A percentile compares a stretch with the other conserved stretches of the same genome.
phyloP scores from a whole-genome alignment of 1,284 basidiomycete genomes.

The Microbotryum saponariae region DNA sequence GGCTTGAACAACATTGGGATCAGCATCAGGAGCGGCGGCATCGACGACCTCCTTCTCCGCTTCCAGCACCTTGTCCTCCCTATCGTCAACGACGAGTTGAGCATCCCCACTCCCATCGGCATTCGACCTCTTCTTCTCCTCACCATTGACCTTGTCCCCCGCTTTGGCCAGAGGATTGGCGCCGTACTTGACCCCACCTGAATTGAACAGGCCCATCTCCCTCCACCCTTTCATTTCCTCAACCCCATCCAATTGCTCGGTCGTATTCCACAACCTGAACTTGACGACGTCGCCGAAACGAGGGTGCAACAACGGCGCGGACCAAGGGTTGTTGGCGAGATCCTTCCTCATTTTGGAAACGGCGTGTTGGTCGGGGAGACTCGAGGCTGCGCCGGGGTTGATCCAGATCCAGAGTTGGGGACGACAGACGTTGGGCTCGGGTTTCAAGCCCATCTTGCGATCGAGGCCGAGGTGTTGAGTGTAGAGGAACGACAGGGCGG shows the following conservation, averaged over 20 bases:
- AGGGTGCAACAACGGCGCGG: slow-evolving; percentile 70
- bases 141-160: background rate
- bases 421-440: slow-evolving; percentile 48
- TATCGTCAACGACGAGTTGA: background rate
- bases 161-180: background rate
- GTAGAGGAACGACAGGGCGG: slow-evolving; percentile 67
- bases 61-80: background rate
- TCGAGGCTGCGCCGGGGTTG: slow-evolving; percentile 59
- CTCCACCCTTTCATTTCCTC: slow-evolving; percentile 75
- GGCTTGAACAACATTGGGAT: slow-evolving; percentile 34
- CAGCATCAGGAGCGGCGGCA: slow-evolving; percentile 9
- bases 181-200: slow-evolving; percentile 58
- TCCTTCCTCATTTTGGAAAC: slow-evolving; percentile 58
- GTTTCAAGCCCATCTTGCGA: slow-evolving; percentile 36
- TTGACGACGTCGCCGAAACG: slow-evolving; percentile 70
- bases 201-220: slow-evolving; percentile 59
- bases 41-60: slow-evolving; percentile 30
- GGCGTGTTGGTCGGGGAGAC: slow-evolving; percentile 64
- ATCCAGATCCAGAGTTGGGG: slow-evolving; percentile 85
- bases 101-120: background rate
- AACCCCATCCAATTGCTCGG: slow-evolving; percentile 72
- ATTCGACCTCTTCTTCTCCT: background rate
- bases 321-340: slow-evolving; percentile 70
- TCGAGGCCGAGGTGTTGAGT: slow-evolving; percentile 67
- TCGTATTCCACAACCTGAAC: slow-evolving; percentile 85